Percentiles rank a stretch among this genome's conserved stretches.
Evolutionary conservation across 2,329 filamentous ascomycete genomes (phyloP).

Genomic region (Paracoccidioides lutzii): DNA sequence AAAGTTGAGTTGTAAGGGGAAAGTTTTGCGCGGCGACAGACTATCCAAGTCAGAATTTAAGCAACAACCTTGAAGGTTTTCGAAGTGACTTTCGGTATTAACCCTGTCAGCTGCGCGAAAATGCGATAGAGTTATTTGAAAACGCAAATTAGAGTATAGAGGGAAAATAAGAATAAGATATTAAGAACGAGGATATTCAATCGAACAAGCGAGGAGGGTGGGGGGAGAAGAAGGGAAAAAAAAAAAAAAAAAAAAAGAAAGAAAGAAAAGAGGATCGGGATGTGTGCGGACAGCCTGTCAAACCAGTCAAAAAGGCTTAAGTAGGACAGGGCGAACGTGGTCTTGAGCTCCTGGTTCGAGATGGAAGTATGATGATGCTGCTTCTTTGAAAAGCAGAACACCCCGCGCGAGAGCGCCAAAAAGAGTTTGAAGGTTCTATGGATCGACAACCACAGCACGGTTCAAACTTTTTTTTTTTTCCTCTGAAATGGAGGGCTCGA

Average conservation of each 20-base stretch:
- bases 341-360: neutral
- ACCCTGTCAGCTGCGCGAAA: slow-evolving; percentile 5
- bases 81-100: slow-evolving; percentile 7
- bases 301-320: neutral
- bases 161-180: slow-evolving; percentile 6
- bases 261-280: slow-evolving; percentile 5
- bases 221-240: neutral
- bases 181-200: neutral
- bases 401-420: neutral
- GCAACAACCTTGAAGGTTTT: slow-evolving; percentile 12
- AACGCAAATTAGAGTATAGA: slow-evolving; percentile 1
- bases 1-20: slow-evolving; percentile 8
- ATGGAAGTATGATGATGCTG: neutral
- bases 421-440: slow-evolving; percentile 2
- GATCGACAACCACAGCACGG: slow-evolving; percentile 1
- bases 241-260: neutral
- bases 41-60: neutral
- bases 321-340: neutral
- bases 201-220: slow-evolving; percentile 4
- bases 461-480: neutral
- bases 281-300: neutral
- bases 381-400: neutral
- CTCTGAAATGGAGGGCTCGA: slow-evolving; percentile 1
- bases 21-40: slow-evolving; percentile 7
- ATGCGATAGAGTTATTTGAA: slow-evolving; percentile 6